Percentiles rank a stretch among this genome's conserved stretches.
Conservation (phyloP, 352 stramenopile species). For the Peronospora destructor region DNA sequence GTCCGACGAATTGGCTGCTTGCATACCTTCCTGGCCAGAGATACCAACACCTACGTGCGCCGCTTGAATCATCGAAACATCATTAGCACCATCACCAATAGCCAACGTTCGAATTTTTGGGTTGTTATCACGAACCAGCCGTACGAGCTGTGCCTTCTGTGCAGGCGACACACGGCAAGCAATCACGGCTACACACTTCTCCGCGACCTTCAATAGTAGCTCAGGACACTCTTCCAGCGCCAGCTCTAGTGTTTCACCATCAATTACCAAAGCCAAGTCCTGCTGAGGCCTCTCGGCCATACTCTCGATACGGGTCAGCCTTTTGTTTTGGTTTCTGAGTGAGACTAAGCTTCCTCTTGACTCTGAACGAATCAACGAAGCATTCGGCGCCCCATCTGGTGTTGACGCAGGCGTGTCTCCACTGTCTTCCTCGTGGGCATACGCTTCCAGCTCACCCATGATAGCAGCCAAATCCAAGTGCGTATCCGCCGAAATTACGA, state of each 20-base stretch:
- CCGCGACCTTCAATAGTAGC: conserved; percentile 63
- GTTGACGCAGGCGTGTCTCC: conserved; percentile 23
- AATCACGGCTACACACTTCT: conserved; percentile 88
- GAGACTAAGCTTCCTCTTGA: conserved; percentile 9
- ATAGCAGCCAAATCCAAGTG: conserved; percentile 64
- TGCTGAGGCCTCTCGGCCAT: conserved; percentile 39
- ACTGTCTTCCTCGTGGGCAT: conserved; percentile 26
- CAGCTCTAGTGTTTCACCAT: conserved; percentile 75
- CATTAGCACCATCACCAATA: conserved; percentile 94
- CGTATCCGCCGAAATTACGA: conserved; percentile 76
- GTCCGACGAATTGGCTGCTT: conserved; percentile 91
- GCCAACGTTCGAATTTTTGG: conserved; percentile 76
- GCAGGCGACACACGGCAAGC: conserved; percentile 89
- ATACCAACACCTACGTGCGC: conserved; percentile 91
- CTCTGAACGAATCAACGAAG: conserved; percentile 7
- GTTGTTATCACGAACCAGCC: conserved; percentile 87
- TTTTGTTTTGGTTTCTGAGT: conserved; percentile 20
- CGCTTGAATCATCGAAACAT: conserved; percentile 94
- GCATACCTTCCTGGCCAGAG: conserved; percentile 89
- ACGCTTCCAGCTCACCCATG: conserved; percentile 50
- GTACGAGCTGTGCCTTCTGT: conserved; percentile 92
- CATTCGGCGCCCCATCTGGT: conserved; percentile 2
- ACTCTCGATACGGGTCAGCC: conserved; percentile 62
- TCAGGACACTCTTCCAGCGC: conserved; percentile 69
- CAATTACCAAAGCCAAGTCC: conserved; percentile 66